A percentile compares a stretch with the other conserved stretches of the same genome.
phyloP scores from a whole-genome alignment of 148 eudicot genomes.

The Fallopia convolvulus region DNA sequence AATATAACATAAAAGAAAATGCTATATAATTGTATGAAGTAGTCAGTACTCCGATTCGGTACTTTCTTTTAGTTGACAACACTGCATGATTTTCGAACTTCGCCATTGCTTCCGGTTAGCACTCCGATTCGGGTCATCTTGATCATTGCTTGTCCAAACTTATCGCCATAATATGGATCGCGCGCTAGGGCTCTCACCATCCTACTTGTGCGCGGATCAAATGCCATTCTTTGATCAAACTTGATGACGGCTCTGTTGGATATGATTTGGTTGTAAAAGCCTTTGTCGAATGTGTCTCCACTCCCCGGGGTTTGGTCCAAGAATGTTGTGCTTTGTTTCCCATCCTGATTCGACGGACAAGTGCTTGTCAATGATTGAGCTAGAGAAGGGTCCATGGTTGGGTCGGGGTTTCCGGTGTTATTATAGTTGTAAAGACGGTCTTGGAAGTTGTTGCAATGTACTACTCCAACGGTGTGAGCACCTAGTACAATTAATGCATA shows the following conservation, averaged over 20 bases:
- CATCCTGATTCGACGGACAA: slow-evolving; percentile 1
- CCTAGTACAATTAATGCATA: background rate
- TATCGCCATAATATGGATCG: slow-evolving; percentile 3
- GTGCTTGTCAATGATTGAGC: slow-evolving; percentile 1
- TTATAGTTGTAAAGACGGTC: slow-evolving; percentile 15
- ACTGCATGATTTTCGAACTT: slow-evolving; percentile 15
- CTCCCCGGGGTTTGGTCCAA: slow-evolving; percentile 16
- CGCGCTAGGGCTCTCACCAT: slow-evolving; percentile 1
- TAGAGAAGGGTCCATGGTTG: slow-evolving; percentile 18
- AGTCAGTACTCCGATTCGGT: background rate
- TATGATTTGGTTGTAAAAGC: slow-evolving; percentile 18
- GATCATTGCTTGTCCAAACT: slow-evolving; percentile 19
- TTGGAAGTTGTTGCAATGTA: slow-evolving; percentile 20
- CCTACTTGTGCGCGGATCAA: slow-evolving; percentile 9
- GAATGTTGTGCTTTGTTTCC: background rate
- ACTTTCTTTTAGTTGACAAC: background rate
- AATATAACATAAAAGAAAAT: background rate
- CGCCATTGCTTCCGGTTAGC: slow-evolving; percentile 11
- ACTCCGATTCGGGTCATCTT: slow-evolving; percentile 15
- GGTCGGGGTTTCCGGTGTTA: slow-evolving; percentile 12
- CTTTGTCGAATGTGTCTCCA: slow-evolving; percentile 15
- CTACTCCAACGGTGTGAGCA: slow-evolving; percentile 17
- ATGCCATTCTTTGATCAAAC: slow-evolving; percentile 18
- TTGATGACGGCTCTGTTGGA: slow-evolving; percentile 16
- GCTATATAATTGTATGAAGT: background rate